Evolutionary conservation across 2,329 filamentous ascomycete genomes (phyloP), one percentile per base, ranked within the genome.

Genomic region (Metarhizium anisopliae): DNA sequence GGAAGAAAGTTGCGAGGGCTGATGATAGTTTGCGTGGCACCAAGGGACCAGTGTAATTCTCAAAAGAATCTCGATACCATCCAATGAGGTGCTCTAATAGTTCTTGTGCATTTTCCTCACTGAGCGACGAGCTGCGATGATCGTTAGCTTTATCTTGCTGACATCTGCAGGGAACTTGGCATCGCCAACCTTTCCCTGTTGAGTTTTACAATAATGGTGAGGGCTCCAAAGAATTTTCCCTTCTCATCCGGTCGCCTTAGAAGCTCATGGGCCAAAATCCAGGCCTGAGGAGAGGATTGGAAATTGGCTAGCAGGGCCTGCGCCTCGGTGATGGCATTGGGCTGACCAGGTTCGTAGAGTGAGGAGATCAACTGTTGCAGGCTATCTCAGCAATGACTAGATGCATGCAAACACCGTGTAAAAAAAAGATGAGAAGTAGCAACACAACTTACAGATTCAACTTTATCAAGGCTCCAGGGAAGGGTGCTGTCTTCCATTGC

Each of bases 151-250:
- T 40, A 14, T n/a, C 36, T 3, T 3, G 16, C 35, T 36, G 42
- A 25, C 43, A 45, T 3, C 29, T 11, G 18, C 14, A n/a, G 36
- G 10, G 29, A 45, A 32, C 29, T 11, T 3, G 35, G 18, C 14
- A 32, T 16, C 4, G 16, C 40, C 10, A 74, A 88, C 87, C 85
- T 90, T 67, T 94, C 90, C n/a, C 86, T 87, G 68, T 97, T 96
- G 57, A 97, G 82, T 73, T 97, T 99, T 63, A 97, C 84, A 52
- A 90, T 95, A 61, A 96, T 87, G 0, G 93, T 97, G 57, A 96
- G 78, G 35, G 92, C 93, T 14, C 90, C 94, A 67, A 95, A 96
- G 72, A 97, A 97, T 60, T 88, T 87, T 62, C 94, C 83, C 64
- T 92, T 86, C 58, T 87, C 81, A 61, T 89, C 84, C 25, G 81